Evolutionary conservation across 352 stramenopile genomes (phyloP), one percentile per base, ranked within the genome.

Genomic region (Globisporangium heterothallicum): DNA sequence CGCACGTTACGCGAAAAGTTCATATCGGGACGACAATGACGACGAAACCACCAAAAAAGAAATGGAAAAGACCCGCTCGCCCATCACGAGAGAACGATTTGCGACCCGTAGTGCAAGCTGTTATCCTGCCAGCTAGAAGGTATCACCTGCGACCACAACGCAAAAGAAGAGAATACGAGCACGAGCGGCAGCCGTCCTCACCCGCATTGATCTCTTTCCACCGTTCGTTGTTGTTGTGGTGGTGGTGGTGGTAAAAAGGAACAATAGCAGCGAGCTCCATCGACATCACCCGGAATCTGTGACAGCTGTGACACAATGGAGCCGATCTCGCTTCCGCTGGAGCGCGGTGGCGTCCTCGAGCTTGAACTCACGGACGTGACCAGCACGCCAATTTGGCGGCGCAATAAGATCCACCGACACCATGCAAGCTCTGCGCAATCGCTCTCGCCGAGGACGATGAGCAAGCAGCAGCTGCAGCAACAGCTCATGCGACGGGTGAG

Each of bases 401-500:
- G 54, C 30, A 49, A 32, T 24, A 35, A 40, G 41, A 50, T 50
- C 21, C 41, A 32, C 16, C 26, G 44, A 30, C 21, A 49, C 26
- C 70, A 83, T 44, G 59, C 72, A 3, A 68, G 48, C 32, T 87
- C 73, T 14, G 62, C 74, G 42, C 63, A 77, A 32, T 70, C 67
- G n/a, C 48, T 84, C 12, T 74, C 70, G 10, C 68, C 68, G 5
- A 53, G 51, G 1, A 40, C 21, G 0, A 46, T 64, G 35, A 50
- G 58, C 40, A 57, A 63, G 16, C 51, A 66, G 43, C 46, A 70
- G 55, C 48, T 16, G 6, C 30, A 34, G 10, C 29, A 16, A 8
- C 51, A 70, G 38, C 43, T 75, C 47, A 73, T 84, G 61, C 77
- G 74, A 6, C 77, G 77, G 46, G 77, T 84, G 12, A 72, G 68